Conservation (phyloP, 78 protist genomes). For the Dictyostelium brefeldianum region DNA sequence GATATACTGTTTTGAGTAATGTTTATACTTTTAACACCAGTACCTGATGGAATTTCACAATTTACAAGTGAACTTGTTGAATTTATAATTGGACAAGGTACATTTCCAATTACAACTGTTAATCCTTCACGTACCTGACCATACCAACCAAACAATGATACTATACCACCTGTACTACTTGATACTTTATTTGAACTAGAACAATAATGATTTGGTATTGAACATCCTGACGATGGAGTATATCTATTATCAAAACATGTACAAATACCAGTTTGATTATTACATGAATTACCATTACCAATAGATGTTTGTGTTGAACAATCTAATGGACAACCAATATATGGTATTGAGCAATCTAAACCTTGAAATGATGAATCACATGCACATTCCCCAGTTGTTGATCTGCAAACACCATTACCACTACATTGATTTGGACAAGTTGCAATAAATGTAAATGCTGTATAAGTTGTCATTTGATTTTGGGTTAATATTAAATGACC, state of each 20-base stretch:
- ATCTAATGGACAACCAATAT: neutral
- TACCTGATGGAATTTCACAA: neutral
- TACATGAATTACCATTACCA: neutral
- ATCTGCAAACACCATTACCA: neutral
- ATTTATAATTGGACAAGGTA: neutral
- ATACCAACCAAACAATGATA: neutral
- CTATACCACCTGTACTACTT: neutral
- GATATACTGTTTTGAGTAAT: neutral
- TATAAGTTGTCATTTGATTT: neutral
- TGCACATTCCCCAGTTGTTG: neutral
- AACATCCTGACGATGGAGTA: neutral
- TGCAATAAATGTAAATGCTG: neutral
- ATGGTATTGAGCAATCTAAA: neutral
- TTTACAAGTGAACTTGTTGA: neutral
- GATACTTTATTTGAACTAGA: neutral
- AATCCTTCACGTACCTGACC: neutral
- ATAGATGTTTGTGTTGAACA: neutral
- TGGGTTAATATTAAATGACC: neutral
- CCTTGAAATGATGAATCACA: neutral
- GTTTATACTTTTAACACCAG: neutral
- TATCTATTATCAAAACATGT: neutral
- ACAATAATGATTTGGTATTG: neutral
- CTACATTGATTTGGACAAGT: neutral
- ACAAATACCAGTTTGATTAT: neutral
- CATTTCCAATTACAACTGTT: neutral